Evolutionary conservation across 345 rosid species (phyloP).

Genomic region (Eucalyptus tenuipes): DNA sequence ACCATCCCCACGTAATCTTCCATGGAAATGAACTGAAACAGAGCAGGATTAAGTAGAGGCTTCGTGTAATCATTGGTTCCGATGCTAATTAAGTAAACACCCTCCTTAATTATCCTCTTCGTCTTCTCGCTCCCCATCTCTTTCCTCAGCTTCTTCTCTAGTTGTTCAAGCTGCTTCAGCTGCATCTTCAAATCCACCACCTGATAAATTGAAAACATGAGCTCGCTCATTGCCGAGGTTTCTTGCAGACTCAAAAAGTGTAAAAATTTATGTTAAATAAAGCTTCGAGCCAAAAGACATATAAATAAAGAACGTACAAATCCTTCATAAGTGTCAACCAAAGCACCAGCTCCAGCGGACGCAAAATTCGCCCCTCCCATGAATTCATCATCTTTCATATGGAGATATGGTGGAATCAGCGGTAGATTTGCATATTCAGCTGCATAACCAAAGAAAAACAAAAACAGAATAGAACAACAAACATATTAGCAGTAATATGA

Average conservation of each 20-base stretch:
- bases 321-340: slow-evolving; percentile 1
- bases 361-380: slow-evolving; percentile 8
- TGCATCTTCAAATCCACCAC: not conserved
- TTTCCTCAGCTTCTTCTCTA: not conserved
- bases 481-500: not conserved
- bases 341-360: slow-evolving; percentile 6
- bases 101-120: not conserved
- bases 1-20: slow-evolving; percentile 7
- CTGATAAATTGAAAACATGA: not conserved
- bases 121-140: not conserved
- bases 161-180: not conserved
- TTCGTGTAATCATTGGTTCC: slow-evolving; percentile 1
- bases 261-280: not conserved
- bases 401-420: slow-evolving; percentile 2
- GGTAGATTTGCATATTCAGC: slow-evolving; percentile 6
- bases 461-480: not conserved
- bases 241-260: not conserved
- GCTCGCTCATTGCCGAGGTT: not conserved
- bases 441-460: not conserved
- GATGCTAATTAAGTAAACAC: slow-evolving; percentile 2
- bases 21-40: not conserved
- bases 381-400: not conserved
- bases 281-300: not conserved
- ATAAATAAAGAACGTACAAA: not conserved
- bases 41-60: not conserved